Base-by-base conservation (phyloP, 495 filamentous ascomycete species). In the Podospora tetraspora region DNA sequence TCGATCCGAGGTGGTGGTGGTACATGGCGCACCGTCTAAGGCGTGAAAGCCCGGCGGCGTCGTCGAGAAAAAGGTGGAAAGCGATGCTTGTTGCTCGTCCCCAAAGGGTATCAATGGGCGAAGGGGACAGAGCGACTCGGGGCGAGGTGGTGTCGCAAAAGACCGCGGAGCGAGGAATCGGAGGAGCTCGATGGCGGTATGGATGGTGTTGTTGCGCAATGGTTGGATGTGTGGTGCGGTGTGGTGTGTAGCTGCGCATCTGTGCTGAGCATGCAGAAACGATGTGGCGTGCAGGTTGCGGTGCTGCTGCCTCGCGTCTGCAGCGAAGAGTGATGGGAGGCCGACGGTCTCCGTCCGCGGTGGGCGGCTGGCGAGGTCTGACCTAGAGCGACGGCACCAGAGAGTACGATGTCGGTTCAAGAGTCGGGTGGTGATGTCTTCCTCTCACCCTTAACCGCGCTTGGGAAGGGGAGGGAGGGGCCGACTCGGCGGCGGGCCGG, bases 381-480 rank as follows among this genome's bases (percentile, higher is more conserved):
- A 63, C 25, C 70, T 62, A 70, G 37, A 61, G 56, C 64, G 67
- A 68, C 70, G 69, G 62, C 27, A 64, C 66, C 58, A 69, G 24
- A n/a, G 19, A 29, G 64, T 56, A 29, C 70, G 68, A 63, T 56
- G 67, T 68, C 59, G 71, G 66, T 71, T 65, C 68, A 65, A 16
- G 59, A 61, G n/a, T n/a, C 43, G 56, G 32, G 66, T 62, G 60
- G 59, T 61, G 29, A 52, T 52, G 4, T 52, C 25, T 59, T 11
- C 24, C 57, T 8, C 30, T 60, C 25, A 57, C 66, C 62, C 60
- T 70, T 81, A 81, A 71, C 76, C 84, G 78, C 90, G 87, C 83
- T 91, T 91, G 74, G 91, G 91, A 52, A 92, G 85, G 76, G 91
- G 91, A 76, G 91, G 91, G 22, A 94, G 89, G 81, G 91, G 91